A percentile compares a stretch with the other conserved stretches of the same genome.
phyloP scores from a whole-genome alignment of 2,329 filamentous ascomycete species.

The Elsinoe ampelina region DNA sequence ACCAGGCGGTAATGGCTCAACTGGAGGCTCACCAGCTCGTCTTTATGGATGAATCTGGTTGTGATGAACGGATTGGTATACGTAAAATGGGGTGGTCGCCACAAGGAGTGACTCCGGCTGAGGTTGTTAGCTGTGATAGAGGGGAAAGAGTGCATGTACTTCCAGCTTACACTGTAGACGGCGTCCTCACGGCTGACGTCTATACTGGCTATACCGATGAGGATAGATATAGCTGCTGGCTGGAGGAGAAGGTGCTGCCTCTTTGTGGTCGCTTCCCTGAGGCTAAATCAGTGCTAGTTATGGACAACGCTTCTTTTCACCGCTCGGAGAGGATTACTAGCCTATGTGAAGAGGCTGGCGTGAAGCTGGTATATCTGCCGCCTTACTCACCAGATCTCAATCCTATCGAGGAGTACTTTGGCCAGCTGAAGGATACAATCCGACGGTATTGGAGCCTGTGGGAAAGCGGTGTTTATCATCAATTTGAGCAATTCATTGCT shows the following conservation, averaged over 20 bases:
- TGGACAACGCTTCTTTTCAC: constrained; percentile 11
- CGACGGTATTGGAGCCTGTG: constrained; percentile 11
- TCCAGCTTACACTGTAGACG: neutral
- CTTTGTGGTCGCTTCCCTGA: neutral
- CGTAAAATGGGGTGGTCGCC: neutral
- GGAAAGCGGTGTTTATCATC: neutral
- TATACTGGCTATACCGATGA: neutral
- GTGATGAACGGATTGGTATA: neutral
- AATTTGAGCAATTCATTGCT: neutral
- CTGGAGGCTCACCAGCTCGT: neutral
- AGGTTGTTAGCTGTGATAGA: neutral
- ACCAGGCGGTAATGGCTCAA: neutral
- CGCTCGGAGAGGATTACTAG: constrained; percentile 5
- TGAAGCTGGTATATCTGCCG: constrained; percentile 15
- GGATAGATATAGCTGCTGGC: neutral
- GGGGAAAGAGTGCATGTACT: neutral
- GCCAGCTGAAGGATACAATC: constrained; percentile 22
- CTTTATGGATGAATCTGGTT: neutral
- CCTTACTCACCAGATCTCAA: constrained; percentile 18
- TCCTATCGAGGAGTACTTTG: constrained; percentile 18
- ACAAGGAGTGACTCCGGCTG: neutral
- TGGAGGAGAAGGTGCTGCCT: neutral
- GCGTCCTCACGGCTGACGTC: neutral
- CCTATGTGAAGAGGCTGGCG: constrained; percentile 14
- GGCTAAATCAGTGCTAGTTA: neutral